Percentiles rank a stretch among this genome's conserved stretches.
These are phyloP conservation scores for Fusarium pseudoanthophilum DNA, from an alignment of 2,329 filamentous ascomycete genomes.

Conservation along the genomic window DNA sequence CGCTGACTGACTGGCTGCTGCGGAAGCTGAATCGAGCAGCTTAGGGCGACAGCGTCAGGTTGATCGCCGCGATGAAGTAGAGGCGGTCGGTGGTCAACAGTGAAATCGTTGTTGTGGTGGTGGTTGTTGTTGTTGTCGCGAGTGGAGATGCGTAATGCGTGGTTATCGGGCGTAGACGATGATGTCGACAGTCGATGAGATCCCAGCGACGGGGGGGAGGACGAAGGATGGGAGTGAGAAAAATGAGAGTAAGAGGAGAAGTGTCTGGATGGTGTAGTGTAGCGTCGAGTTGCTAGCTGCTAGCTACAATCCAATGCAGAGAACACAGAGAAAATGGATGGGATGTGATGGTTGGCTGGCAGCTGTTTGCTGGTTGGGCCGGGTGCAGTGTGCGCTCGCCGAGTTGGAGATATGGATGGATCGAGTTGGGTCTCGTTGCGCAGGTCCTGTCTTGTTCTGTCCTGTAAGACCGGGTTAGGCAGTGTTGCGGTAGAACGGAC, in stretches of 20 bases:
- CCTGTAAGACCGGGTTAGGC: constrained; percentile 6
- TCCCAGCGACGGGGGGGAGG: constrained; percentile 17
- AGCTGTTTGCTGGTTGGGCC: constrained; percentile 34
- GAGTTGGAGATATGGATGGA: constrained; percentile 37
- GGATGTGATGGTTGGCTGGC: constrained; percentile 25
- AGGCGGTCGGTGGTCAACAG: constrained; percentile 27
- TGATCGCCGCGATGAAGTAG: constrained; percentile 15
- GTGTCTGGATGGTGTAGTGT: constrained; percentile 16
- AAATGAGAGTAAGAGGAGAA: constrained; percentile 36
- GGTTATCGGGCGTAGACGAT: constrained; percentile 35
- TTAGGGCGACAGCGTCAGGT: constrained; percentile 36
- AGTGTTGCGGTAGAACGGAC: constrained; percentile 5
- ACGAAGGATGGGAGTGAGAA: constrained; percentile 22
- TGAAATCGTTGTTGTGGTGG: constrained; percentile 25
- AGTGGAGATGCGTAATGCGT: constrained; percentile 33
- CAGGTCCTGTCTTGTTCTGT: constrained; percentile 4
- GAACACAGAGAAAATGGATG: constrained; percentile 11
- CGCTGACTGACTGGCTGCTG: constrained; percentile 36
- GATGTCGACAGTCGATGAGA: constrained; percentile 36
- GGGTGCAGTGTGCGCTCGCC: constrained; percentile 39
- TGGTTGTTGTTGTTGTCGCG: constrained; percentile 18
- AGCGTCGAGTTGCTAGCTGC: constrained; percentile 24
- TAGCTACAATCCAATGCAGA: constrained; percentile 31
- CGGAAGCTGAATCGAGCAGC: constrained; percentile 35
- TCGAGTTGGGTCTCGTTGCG: constrained; percentile 32